Evolutionary conservation across 2,329 filamentous ascomycete genomes (phyloP).

Genomic region (Alternaria brassicae): DNA sequence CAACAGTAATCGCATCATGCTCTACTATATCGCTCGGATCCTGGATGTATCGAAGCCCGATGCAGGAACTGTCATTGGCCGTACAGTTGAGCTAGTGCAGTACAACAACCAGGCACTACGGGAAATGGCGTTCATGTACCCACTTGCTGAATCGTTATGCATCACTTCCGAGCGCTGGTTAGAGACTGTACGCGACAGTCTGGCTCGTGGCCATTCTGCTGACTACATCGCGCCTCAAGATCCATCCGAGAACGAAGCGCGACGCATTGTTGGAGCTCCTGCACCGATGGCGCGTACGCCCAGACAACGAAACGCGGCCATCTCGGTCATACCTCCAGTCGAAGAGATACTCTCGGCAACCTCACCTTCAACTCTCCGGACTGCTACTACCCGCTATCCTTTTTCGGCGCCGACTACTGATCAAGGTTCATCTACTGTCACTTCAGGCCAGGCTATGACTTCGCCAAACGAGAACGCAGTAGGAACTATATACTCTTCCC

Average conservation of each 20-base stretch:
- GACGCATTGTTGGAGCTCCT: slow-evolving; percentile 33
- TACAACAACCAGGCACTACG: slow-evolving; percentile 42
- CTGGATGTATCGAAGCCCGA: slow-evolving; percentile 38
- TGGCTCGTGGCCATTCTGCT: slow-evolving; percentile 34
- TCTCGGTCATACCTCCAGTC: slow-evolving; percentile 25
- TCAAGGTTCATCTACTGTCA: slow-evolving; percentile 8
- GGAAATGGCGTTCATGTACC: slow-evolving; percentile 44
- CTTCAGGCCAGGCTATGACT: slow-evolving; percentile 10
- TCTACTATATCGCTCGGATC: slow-evolving; percentile 43
- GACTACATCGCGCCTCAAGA: slow-evolving; percentile 43
- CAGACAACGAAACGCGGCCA: slow-evolving; percentile 10
- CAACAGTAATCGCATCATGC: slow-evolving; percentile 46
- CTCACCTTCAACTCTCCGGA: slow-evolving; percentile 19
- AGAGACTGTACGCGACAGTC: slow-evolving; percentile 39
- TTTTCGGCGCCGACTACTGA: slow-evolving; percentile 17
- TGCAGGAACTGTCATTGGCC: slow-evolving; percentile 32
- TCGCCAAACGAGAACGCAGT: slow-evolving; percentile 17
- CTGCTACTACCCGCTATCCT: slow-evolving; percentile 16
- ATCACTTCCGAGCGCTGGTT: slow-evolving; percentile 43
- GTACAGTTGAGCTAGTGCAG: slow-evolving; percentile 41
- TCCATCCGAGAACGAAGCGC: slow-evolving; percentile 35
- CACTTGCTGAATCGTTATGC: slow-evolving; percentile 40
- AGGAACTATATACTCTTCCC: slow-evolving; percentile 17
- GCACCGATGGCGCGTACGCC: slow-evolving; percentile 19
- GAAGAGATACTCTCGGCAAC: slow-evolving; percentile 19